Conservation (phyloP, 2,329 filamentous ascomycete species). For the Pseudofabraea citricarpa region DNA sequence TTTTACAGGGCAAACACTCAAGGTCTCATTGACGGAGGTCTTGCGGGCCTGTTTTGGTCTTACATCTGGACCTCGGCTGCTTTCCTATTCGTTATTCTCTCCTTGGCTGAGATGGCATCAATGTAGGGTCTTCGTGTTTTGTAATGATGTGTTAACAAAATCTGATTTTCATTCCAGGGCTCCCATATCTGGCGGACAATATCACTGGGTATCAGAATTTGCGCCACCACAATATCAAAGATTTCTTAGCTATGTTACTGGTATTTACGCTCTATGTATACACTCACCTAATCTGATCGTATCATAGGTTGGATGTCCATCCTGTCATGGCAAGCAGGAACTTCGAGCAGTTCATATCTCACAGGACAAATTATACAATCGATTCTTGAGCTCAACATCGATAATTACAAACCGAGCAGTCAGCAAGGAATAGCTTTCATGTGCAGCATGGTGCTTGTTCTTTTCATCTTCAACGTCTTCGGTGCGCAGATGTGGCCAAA, state of each 20-base stretch:
- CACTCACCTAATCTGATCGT: too few relatives aligned
- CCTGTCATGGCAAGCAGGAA: conserved; percentile 39
- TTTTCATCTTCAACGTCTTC: conserved; percentile 39
- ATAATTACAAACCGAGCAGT: conserved; percentile 27
- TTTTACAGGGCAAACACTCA: conserved; percentile 25
- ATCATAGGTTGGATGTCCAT: conserved; percentile 38
- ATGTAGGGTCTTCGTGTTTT: conserved; percentile 11
- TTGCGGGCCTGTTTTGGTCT: conserved; percentile 34
- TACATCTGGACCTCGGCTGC: conserved; percentile 29
- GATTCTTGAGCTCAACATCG: conserved; percentile 29
- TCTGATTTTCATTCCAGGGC: conserved; percentile 25
- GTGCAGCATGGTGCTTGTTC: conserved; percentile 35
- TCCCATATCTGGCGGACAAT: conserved; percentile 52
- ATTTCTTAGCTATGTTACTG: conserved; percentile 47
- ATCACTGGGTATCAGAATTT: conserved; percentile 52
- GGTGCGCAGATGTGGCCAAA: conserved; percentile 31
- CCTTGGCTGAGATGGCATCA: conserved; percentile 22
- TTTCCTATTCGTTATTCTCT: conserved; percentile 11
- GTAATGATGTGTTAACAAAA: not conserved
- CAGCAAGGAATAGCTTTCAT: conserved; percentile 39
- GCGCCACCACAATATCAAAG: conserved; percentile 41
- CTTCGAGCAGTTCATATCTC: conserved; percentile 36
- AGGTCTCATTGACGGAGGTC: conserved; percentile 16
- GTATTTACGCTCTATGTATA: conserved; percentile 16
- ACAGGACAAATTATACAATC: conserved; percentile 40